These are phyloP conservation scores for Globisporangium cederbergense DNA, from an alignment of 352 stramenopile genomes.

Conservation along the genomic window DNA sequence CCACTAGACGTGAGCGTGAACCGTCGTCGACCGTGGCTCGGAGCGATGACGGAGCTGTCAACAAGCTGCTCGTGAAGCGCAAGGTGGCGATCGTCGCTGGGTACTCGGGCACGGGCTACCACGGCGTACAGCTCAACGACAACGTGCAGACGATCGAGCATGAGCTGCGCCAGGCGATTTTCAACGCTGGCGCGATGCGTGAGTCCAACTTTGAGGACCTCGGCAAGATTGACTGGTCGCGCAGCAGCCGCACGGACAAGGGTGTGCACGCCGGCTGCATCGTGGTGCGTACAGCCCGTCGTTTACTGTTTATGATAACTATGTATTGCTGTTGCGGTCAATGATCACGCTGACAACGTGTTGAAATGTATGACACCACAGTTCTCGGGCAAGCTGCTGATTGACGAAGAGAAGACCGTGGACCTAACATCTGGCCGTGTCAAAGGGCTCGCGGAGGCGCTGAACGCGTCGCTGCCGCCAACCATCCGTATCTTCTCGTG, in stretches of 20 bases:
- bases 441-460: constrained; percentile 44
- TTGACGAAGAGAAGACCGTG: constrained; percentile 70
- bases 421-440: constrained; percentile 57
- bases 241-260: constrained; percentile 90
- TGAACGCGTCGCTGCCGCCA: constrained; percentile 78
- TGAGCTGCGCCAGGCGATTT: constrained; percentile 75
- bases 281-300: constrained; percentile 50
- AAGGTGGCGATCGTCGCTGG: constrained; percentile 85
- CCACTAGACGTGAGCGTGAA: not conserved
- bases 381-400: constrained; percentile 87
- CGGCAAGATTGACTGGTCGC: constrained; percentile 87
- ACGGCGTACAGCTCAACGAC: constrained; percentile 76
- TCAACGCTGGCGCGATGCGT: constrained; percentile 75
- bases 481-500: constrained; percentile 87
- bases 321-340: not conserved
- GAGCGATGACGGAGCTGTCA: not conserved
- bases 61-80: constrained; percentile 68
- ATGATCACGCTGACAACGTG: not conserved
- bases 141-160: constrained; percentile 84
- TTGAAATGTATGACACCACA: constrained; percentile 19
- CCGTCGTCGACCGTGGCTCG: not conserved
- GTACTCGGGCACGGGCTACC: constrained; percentile 81
- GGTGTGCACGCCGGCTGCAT: constrained; percentile 89
- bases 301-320: not conserved
- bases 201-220: constrained; percentile 88